Base-by-base conservation (phyloP, 352 stramenopile genomes). In the Pythium phragmiticola region DNA sequence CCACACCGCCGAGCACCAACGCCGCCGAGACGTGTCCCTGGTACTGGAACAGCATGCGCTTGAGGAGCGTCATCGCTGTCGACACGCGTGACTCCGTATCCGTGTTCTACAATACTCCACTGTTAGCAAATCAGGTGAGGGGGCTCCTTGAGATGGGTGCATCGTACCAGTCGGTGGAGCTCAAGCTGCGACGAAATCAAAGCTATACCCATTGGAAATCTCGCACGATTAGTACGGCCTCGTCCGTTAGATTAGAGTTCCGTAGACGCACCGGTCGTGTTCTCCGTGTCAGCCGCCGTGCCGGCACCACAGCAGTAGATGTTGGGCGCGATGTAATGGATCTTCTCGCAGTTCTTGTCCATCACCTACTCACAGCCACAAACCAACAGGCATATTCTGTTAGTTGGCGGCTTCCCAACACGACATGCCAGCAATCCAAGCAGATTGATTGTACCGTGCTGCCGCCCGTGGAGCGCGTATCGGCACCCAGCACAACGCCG, bases 271-370 rank as follows among this genome's bases (percentile, higher is more conserved):
- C 75, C 81, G 11, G 85, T 92, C 47, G 84, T 89, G 72, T 92
- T 99, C 75, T 99, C 96, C 34, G 96, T 99, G 73, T 99, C 97
- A 42, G 97, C 97, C 21, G 97, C 97, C 4, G 96, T 99, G 13
- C 97, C 96, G 7, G 97, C 95, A 43, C 97, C 97, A 62, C 96
- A 99, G 79, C 97, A 99, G 78, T 98, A 99, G 61, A 99, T 99
- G 77, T 99, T 99, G 50, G 95, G 95, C 13, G 97, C 96, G 57
- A 99, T 92, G 87, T 99, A 99, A 75, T 99, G 97, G 70, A 99
- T 99, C 83, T 99, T 99, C 74, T 99, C 94, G 65, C 97, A 99
- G 78, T 99, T 99, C 84, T 99, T 99, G 86, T 99, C 97, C 68
- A 97, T 98, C 14, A 99, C 92, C 73, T 79, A 47, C 23, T 52